Percentiles rank a stretch among this genome's conserved stretches.
phyloP scores from a whole-genome alignment of 139 green algal species.

The Zygnema circumcarinatum region DNA sequence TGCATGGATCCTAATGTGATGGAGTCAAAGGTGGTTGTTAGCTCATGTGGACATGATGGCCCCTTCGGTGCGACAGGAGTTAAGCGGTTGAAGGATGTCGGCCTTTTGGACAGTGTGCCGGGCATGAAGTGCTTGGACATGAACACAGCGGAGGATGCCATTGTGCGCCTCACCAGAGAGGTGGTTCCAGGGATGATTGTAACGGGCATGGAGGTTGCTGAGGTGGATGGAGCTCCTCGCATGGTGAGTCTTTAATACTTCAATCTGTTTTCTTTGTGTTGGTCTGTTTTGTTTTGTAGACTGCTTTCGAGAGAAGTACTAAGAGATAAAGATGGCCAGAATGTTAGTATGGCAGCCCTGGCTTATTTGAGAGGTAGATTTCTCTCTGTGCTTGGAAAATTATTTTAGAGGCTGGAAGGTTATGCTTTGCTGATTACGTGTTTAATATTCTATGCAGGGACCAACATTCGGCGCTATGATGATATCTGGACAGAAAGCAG shows the following conservation, averaged over 20 bases:
- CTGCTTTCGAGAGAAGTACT: no score
- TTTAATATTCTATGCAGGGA: conserved; percentile 66
- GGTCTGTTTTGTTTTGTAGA: conserved; percentile 12
- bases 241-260: conserved; percentile 60
- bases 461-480: conserved; percentile 98
- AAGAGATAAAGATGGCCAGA: no score
- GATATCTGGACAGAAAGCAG: conserved; percentile 88
- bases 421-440: no score
- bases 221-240: conserved; percentile 61
- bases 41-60: conserved; percentile 91
- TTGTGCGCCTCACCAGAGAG: conserved; percentile 85
- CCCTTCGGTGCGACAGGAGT: conserved; percentile 92
- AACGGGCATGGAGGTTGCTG: conserved; percentile 91
- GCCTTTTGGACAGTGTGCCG: conserved; percentile 81
- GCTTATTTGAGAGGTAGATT: background rate
- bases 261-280: conserved; percentile 6
- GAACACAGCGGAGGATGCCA: conserved; percentile 89
- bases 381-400: background rate
- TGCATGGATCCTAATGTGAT: conserved; percentile 85
- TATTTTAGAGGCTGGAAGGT: no score
- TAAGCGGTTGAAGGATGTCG: conserved; percentile 87
- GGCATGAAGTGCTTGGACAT: conserved; percentile 98
- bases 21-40: conserved; percentile 88
- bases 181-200: conserved; percentile 95
- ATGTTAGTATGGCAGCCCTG: background rate